Conservation (phyloP, 352 stramenopile species). For the Pythium volutum region DNA sequence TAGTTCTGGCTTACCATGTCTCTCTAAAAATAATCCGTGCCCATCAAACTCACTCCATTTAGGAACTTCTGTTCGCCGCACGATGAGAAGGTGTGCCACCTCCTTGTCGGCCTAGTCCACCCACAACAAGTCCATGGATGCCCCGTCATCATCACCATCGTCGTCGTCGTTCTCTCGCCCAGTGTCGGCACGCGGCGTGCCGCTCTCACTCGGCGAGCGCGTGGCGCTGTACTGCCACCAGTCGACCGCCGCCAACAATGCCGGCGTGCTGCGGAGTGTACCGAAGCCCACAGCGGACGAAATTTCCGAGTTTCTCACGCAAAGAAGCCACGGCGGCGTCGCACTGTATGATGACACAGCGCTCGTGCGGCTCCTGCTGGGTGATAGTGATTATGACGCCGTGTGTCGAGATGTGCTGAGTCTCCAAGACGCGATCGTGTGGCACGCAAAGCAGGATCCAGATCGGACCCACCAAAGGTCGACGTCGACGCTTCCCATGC, state of each 20-base stretch:
- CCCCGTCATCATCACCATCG: background rate
- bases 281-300: conserved; percentile 12
- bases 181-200: conserved; percentile 2
- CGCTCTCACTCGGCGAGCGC: conserved; percentile 12
- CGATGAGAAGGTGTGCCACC: too few relatives aligned
- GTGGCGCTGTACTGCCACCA: conserved; percentile 17
- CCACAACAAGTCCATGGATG: background rate
- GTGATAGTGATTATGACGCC: conserved; percentile 16
- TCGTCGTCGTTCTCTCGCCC: background rate
- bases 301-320: conserved; percentile 11
- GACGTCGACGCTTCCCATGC: background rate
- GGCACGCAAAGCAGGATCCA: background rate
- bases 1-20: too few relatives aligned
- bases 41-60: too few relatives aligned
- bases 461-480: background rate
- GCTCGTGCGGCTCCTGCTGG: conserved; percentile 15
- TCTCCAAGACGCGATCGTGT: conserved; percentile 13
- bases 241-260: conserved; percentile 19
- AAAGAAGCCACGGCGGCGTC: background rate
- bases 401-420: conserved; percentile 13
- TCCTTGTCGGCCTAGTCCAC: background rate
- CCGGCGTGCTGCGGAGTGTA: conserved; percentile 11
- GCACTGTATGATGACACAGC: conserved; percentile 4
- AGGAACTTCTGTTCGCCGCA: too few relatives aligned
- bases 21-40: too few relatives aligned